Base-by-base conservation (phyloP, 1,139 yeast genomes). In the Hemisphaericaspora xylofermentans region DNA sequence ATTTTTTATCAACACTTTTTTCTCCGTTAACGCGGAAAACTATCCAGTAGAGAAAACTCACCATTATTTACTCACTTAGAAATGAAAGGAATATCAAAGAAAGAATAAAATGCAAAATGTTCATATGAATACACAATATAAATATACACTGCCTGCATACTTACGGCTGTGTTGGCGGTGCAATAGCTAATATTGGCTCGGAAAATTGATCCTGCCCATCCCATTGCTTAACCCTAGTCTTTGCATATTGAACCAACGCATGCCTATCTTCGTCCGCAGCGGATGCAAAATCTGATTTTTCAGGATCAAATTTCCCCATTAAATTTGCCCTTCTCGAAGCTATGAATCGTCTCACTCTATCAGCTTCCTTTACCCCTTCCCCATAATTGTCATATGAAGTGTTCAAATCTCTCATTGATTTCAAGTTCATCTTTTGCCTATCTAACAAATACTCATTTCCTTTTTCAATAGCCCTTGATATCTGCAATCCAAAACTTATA, bases 311-410 rank as follows among this genome's bases (percentile, higher is more conserved):
- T 19, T 54, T 53, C 18, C 52, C 48, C 24, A 29, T 38, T 37
- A 63, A 47, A 0, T 58, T 55, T 15, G 69, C 57, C 19, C 86
- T 61, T 54, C 93, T 66, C 48, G 78, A 79, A 68, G 84, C 71
- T 44, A 84, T 60, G 51, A 85, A 82, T 44, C 84, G 63, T 47
- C 78, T 70, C 28, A 84, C 58, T 39, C 88, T 59, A 29, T 56
- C 55, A 25, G 63, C 56, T 35, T 58, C 49, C 4, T 55, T 49
- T 15, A 45, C 37, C 8, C 74, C 71, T 13, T 64, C 68, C 10
- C 81, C 86, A 30, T 73, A 79, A 52, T 81, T 78, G 14, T 70
- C 61, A 43, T 75, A 71, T n/a, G 80, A 76, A 18, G 65, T 61
- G 12, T 63, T 56, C 40, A 83, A 60, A 42, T 79, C 82, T 10